These are phyloP conservation scores for Ambrosiella beaveri DNA, from an alignment of 2,329 filamentous ascomycete genomes.

Conservation along the genomic window DNA sequence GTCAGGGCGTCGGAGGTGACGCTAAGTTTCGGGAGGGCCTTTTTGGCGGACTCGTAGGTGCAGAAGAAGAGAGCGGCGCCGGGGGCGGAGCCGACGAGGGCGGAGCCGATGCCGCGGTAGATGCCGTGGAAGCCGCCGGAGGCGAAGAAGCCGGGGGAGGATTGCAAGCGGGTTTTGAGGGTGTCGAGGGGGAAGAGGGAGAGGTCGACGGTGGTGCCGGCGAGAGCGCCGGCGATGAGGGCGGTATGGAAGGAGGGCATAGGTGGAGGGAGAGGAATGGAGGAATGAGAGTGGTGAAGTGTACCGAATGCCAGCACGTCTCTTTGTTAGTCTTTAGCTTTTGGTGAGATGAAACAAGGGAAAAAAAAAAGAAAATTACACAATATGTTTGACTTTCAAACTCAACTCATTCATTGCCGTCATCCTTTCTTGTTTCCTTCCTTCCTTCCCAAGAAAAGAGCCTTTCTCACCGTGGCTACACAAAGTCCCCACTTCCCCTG, in stretches of 20 bases:
- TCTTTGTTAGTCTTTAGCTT: no score
- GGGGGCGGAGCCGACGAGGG: constrained; percentile 78
- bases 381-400: no score
- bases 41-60: constrained; percentile 69
- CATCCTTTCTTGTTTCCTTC: background rate
- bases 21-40: constrained; percentile 23
- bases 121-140: constrained; percentile 81
- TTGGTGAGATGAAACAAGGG: background rate
- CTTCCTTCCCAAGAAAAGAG: background rate
- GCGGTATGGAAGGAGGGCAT: constrained; percentile 38
- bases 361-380: no score
- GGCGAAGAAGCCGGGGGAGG: constrained; percentile 56
- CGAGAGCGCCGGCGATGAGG: constrained; percentile 68
- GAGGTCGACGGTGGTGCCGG: constrained; percentile 90
- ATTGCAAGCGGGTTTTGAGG: constrained; percentile 92
- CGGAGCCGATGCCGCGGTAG: constrained; percentile 81
- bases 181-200: constrained; percentile 97
- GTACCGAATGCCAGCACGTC: no score
- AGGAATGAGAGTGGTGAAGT: background rate
- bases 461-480: background rate
- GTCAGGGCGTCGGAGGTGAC: constrained; percentile 16
- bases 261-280: constrained; percentile 3
- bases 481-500: background rate
- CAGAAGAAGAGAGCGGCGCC: constrained; percentile 95
- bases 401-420: no score